Evolutionary conservation across 305 asterid species (phyloP).

Genomic region (Plantago coronopus): DNA sequence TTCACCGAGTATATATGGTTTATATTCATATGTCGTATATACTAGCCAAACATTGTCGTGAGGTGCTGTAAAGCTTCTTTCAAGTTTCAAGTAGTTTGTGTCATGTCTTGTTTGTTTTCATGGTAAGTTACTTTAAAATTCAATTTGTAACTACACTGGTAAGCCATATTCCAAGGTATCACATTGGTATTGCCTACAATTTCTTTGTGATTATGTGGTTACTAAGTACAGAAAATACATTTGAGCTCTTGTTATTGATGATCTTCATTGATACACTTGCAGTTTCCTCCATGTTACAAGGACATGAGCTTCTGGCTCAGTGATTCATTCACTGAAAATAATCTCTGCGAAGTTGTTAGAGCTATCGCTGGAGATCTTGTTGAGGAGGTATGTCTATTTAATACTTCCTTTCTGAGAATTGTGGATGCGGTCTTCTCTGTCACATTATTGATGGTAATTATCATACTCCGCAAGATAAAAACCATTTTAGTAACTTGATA

Average conservation of each 20-base stretch:
- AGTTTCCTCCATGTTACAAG: slow-evolving; percentile 89
- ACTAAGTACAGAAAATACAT: slow-evolving; percentile 4
- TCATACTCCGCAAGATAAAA: neutral
- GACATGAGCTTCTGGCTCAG: slow-evolving; percentile 98
- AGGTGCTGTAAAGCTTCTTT: too few species aligned
- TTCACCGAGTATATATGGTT: too few species aligned
- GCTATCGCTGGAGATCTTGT: slow-evolving; percentile 95
- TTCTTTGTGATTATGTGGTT: too few species aligned
- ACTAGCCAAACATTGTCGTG: too few species aligned
- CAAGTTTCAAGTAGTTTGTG: too few species aligned
- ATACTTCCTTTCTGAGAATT: slow-evolving; percentile 11
- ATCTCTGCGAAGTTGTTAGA: slow-evolving; percentile 91
- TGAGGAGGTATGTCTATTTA: slow-evolving; percentile 67
- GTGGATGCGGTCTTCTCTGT: too few species aligned
- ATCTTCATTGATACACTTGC: slow-evolving; percentile 24
- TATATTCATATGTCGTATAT: too few species aligned
- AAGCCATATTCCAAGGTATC: slow-evolving; percentile 84
- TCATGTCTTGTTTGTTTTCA: too few species aligned
- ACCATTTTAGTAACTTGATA: too few species aligned
- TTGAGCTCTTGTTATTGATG: neutral
- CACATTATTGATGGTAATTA: neutral
- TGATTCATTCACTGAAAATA: slow-evolving; percentile 89
- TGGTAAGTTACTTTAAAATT: too few species aligned
- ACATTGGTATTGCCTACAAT: slow-evolving; percentile 9
- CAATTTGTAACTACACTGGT: too few species aligned